These are phyloP conservation scores for Ascochyta viciae-villosae DNA, from an alignment of 2,329 filamentous ascomycete species.

Conservation along the genomic window DNA sequence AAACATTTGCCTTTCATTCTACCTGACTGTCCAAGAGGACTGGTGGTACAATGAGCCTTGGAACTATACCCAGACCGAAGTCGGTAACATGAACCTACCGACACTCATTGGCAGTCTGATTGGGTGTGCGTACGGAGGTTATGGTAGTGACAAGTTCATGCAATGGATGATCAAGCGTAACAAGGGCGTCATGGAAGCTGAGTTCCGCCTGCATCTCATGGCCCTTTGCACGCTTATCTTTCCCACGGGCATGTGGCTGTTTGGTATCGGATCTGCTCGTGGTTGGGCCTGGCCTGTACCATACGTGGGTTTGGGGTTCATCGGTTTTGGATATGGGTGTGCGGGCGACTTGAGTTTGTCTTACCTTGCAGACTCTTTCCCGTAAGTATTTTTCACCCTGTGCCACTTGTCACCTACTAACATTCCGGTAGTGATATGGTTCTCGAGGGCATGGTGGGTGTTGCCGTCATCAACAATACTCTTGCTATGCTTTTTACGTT, in stretches of 20 bases:
- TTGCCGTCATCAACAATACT: constrained; percentile 29
- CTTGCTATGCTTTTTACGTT: constrained; percentile 28
- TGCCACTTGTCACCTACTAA: not conserved
- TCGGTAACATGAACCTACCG: constrained; percentile 66
- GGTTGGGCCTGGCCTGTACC: constrained; percentile 62
- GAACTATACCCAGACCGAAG: constrained; percentile 61
- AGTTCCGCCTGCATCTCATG: constrained; percentile 62
- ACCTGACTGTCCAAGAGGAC: constrained; percentile 65
- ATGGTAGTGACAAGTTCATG: constrained; percentile 63
- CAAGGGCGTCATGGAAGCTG: constrained; percentile 62
- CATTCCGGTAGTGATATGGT: constrained; percentile 23
- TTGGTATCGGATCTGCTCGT: constrained; percentile 60
- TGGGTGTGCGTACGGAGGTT: constrained; percentile 65
- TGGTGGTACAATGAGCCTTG: constrained; percentile 62
- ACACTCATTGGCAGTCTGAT: constrained; percentile 62
- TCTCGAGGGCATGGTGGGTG: constrained; percentile 30
- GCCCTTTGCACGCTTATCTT: constrained; percentile 59
- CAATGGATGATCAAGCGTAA: constrained; percentile 63
- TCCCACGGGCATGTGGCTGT: constrained; percentile 60
- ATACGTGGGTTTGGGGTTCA: constrained; percentile 64
- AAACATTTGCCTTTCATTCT: constrained; percentile 67
- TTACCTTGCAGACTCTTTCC: constrained; percentile 29
- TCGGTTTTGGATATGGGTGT: constrained; percentile 66
- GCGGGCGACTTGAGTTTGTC: constrained; percentile 58
- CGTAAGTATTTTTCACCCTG: constrained; percentile 12